Percentiles rank a stretch among this genome's conserved stretches.
Conservation (phyloP, 23 red algal species). For the Agarophyton chilense region DNA sequence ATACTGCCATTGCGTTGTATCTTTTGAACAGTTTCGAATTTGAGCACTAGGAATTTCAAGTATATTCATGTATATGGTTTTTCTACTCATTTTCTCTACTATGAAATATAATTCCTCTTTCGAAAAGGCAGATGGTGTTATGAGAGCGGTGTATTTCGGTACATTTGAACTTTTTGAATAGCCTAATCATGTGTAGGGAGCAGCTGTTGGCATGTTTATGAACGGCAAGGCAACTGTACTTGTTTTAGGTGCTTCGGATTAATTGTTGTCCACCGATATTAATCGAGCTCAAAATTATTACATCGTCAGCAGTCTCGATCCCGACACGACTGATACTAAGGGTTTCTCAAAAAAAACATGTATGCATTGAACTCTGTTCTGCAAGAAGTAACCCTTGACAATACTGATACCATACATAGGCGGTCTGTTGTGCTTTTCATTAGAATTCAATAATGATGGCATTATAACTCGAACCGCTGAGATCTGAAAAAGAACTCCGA, state of each 20-base stretch:
- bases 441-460: conserved; percentile 70
- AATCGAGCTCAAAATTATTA: conserved; percentile 53
- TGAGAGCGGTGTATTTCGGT: conserved; percentile 47
- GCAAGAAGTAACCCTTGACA: conserved; percentile 25
- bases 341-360: too few relatives aligned
- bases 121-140: conserved; percentile 12
- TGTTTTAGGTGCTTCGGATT: conserved; percentile 26
- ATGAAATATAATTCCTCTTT: conserved; percentile 18
- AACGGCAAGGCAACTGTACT: conserved; percentile 60
- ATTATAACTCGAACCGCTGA: too few relatives aligned
- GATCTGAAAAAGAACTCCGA: too few relatives aligned
- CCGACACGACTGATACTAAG: too few relatives aligned
- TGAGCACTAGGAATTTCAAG: conserved; percentile 16
- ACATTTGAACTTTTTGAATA: conserved; percentile 48
- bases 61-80: conserved; percentile 11
- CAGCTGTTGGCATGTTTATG: conserved; percentile 56
- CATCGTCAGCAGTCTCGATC: too few relatives aligned
- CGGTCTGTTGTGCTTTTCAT: conserved; percentile 45
- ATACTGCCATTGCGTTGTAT: background rate
- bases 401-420: conserved; percentile 71
- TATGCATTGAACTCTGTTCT: too few relatives aligned
- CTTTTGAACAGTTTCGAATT: conserved; percentile 15
- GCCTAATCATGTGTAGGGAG: conserved; percentile 58
- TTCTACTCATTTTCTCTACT: conserved; percentile 16
- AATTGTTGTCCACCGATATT: conserved; percentile 27